Percentiles rank a stretch among this genome's conserved stretches.
Evolutionary conservation across 1,284 basidiomycete species (phyloP).

Genomic region (Cystobasidium sp.): DNA sequence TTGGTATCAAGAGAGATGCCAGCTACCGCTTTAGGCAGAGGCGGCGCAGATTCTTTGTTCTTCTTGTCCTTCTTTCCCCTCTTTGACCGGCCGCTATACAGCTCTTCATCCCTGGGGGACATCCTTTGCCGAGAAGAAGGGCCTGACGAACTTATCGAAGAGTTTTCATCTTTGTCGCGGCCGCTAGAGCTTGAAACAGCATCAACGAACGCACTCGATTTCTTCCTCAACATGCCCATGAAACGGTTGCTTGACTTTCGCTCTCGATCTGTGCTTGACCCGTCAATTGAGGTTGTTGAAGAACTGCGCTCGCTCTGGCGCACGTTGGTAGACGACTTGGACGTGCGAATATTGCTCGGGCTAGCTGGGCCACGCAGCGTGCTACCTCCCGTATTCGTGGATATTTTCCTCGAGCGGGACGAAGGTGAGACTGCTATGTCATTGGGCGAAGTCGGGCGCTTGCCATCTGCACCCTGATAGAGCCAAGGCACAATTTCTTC

Average conservation of each 20-base stretch:
- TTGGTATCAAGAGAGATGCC: slow-evolving; percentile 71
- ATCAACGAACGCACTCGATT: slow-evolving; percentile 36
- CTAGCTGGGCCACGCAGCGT: background rate
- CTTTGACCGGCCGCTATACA: slow-evolving; percentile 12
- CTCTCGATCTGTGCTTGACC: slow-evolving; percentile 7
- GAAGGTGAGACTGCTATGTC: slow-evolving; percentile 1
- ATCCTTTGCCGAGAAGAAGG: slow-evolving; percentile 7
- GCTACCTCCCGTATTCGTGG: background rate
- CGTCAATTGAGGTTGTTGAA: background rate
- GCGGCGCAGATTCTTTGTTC: slow-evolving; percentile 20
- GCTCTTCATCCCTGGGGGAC: slow-evolving; percentile 30
- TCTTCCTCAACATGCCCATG: slow-evolving; percentile 44
- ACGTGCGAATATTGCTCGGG: slow-evolving; percentile 4
- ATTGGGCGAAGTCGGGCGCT: slow-evolving; percentile 8
- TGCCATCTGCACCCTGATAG: slow-evolving; percentile 38
- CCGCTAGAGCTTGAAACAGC: background rate
- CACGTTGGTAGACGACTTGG: slow-evolving; percentile 18
- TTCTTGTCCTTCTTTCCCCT: slow-evolving; percentile 40
- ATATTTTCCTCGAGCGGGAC: background rate
- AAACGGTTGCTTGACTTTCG: slow-evolving; percentile 35
- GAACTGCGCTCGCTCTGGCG: slow-evolving; percentile 1
- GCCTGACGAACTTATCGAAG: background rate
- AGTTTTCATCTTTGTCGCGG: slow-evolving; percentile 14
- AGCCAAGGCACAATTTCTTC: slow-evolving; percentile 47
- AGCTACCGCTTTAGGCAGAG: slow-evolving; percentile 1